Percentiles rank a stretch among this genome's conserved stretches.
phyloP scores from a whole-genome alignment of 257 asterid genomes.

The Cruciata laevipes region DNA sequence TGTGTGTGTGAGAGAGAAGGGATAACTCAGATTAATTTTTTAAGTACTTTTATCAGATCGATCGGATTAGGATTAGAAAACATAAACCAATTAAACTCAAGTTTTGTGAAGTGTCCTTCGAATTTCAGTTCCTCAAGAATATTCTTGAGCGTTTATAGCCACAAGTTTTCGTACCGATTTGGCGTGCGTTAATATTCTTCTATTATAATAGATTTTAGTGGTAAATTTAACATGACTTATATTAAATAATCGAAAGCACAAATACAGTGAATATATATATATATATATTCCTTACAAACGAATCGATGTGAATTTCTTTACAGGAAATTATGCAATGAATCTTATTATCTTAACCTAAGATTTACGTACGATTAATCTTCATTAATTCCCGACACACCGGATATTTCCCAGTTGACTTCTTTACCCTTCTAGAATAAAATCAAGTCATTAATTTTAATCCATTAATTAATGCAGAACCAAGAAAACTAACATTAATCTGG shows the following conservation, averaged over 20 bases:
- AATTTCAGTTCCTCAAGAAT: background rate
- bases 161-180: background rate
- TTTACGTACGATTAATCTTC: background rate
- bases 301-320: too few relatives aligned
- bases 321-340: background rate
- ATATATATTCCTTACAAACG: too few relatives aligned
- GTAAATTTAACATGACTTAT: background rate
- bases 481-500: too few relatives aligned
- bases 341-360: too few relatives aligned
- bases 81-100: background rate
- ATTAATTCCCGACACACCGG: background rate
- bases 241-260: too few relatives aligned
- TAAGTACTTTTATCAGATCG: background rate
- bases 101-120: background rate
- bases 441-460: background rate
- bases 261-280: too few relatives aligned
- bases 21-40: background rate
- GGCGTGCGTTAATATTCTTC: slow-evolving; percentile 1
- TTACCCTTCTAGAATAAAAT: background rate
- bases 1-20: background rate
- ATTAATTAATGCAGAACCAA: too few relatives aligned
- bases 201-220: background rate
- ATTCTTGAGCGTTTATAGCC: background rate
- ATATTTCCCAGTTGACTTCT: background rate
- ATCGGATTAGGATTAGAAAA: background rate